Base-by-base conservation (phyloP, 257 asterid genomes). In the Solanum appendiculatum region DNA sequence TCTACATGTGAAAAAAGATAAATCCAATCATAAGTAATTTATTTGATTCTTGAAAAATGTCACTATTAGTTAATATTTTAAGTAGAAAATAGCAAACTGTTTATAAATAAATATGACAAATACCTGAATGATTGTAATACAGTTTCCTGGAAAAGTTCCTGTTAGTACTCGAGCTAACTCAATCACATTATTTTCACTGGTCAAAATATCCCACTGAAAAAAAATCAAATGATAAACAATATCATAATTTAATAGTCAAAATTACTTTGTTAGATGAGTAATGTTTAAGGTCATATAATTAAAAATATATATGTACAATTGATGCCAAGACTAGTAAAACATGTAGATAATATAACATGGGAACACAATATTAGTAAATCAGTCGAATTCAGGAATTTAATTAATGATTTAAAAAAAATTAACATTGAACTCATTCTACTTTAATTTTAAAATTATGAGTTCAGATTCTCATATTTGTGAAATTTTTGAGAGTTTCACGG, bases 81-180 rank as follows among this genome's bases (percentile, higher is more conserved):
- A 2, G 44, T 1, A 34, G 27, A 34, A 34, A 70, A 18, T 34
- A 34, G 8, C 5, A 70, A 14, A 36, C 0, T 36, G 20, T 34
- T 34, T 34, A 34, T 33, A 70, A 34, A 72, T 36, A 36, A 20
- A 36, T 72, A 72, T 72, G 48, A 72, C 16, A 36, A 40, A 13
- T 89, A 95, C 99, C 98, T 94, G 97, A 82, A 95, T 83, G 34
- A 94, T 78, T 60, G 98, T 89, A 88, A 95, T 82, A 60, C 89
- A 84, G 15, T 93, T 95, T 84, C 92, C 95, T 37, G 92, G 90
- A 89, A 91, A 89, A 13, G 72, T 44, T 27, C 98, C 97, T 2
- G 97, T 92, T 33, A 94, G 66, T 88, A 96, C 86, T 83, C 83
- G 93, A 18, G 96, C 96, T 29, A 93, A 90, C 56, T 91, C 88